A percentile compares a stretch with the other conserved stretches of the same genome.
These are phyloP conservation scores for Mortierella sp. DNA, from an alignment of 371 early-diverging fungal species.

Conservation along the genomic window DNA sequence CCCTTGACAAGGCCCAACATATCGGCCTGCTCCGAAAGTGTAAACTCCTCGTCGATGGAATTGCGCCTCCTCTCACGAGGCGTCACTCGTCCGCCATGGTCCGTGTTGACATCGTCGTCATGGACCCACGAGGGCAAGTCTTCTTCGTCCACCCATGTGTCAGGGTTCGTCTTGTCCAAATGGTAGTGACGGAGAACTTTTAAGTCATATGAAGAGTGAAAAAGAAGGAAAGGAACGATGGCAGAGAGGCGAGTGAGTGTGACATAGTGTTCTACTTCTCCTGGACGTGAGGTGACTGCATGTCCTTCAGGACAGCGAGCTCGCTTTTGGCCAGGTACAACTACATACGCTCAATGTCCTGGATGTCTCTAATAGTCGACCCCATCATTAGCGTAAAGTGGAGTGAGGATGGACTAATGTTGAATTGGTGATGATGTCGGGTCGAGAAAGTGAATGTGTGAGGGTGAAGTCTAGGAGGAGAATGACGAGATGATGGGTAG, in stretches of 20 bases:
- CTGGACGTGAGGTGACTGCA: not conserved
- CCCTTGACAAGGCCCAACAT: slow-evolving; percentile 48
- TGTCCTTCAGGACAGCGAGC: not conserved
- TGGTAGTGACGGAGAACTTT: slow-evolving; percentile 53
- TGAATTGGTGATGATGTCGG: not conserved
- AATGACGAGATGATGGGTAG: not conserved
- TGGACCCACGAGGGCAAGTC: slow-evolving; percentile 57
- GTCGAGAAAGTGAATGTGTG: not conserved
- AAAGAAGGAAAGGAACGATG: not conserved
- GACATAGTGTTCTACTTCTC: not conserved
- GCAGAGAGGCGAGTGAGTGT: not conserved
- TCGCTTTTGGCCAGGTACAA: not conserved
- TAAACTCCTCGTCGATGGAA: slow-evolving; percentile 24
- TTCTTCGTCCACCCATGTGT: slow-evolving; percentile 55
- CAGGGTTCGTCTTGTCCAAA: slow-evolving; percentile 51
- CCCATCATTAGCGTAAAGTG: slow-evolving; percentile 25
- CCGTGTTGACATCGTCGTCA: slow-evolving; percentile 42
- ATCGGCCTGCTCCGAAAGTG: slow-evolving; percentile 43
- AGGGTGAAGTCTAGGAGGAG: not conserved
- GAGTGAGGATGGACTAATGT: not conserved
- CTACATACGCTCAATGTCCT: slow-evolving; percentile 53
- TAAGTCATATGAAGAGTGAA: not conserved
- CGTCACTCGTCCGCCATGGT: slow-evolving; percentile 32
- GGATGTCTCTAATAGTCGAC: slow-evolving; percentile 47
- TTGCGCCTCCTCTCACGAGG: slow-evolving; percentile 32